Percentiles rank a stretch among this genome's conserved stretches.
Evolutionary conservation across 75 land plant species (phyloP).

Genomic region (Azolla pinnata): DNA sequence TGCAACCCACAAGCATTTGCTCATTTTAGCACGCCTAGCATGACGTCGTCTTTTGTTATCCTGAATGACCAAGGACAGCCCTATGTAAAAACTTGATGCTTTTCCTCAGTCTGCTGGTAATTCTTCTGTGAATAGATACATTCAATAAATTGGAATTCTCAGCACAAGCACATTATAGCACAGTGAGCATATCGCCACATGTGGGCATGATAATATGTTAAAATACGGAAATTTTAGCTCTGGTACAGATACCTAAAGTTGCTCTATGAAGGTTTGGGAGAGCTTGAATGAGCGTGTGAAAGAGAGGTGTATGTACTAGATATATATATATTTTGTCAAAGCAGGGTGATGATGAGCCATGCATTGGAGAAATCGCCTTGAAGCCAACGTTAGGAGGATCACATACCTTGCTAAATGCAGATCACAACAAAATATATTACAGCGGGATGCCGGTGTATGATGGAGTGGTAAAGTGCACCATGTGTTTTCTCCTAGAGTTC

Average conservation of each 20-base stretch:
- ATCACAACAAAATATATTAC: conserved; percentile 83
- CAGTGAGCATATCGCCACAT: background rate
- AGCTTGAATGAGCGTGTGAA: background rate
- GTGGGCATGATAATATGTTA: background rate
- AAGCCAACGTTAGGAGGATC: conserved; percentile 72
- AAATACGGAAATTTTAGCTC: background rate
- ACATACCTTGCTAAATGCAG: conserved; percentile 76
- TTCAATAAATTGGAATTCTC: background rate
- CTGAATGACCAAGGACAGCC: conserved; percentile 66
- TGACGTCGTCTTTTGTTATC: conserved; percentile 61
- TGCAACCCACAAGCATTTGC: conserved; percentile 92
- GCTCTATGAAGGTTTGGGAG: background rate
- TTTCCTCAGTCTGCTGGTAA: no score
- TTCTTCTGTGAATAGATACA: background rate
- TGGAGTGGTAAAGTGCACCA: conserved; percentile 55
- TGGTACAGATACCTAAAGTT: background rate
- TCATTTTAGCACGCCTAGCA: conserved; percentile 64
- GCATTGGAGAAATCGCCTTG: conserved; percentile 79
- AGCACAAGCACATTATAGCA: no score
- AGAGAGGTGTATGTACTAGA: no score
- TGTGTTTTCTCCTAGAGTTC: conserved; percentile 2
- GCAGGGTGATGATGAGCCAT: conserved; percentile 88
- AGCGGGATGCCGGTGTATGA: conserved; percentile 80
- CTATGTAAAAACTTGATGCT: no score
- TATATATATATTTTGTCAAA: conserved; percentile 10